Conservation (phyloP, 306 rosid genomes). For the Trichosanthes truncata region DNA sequence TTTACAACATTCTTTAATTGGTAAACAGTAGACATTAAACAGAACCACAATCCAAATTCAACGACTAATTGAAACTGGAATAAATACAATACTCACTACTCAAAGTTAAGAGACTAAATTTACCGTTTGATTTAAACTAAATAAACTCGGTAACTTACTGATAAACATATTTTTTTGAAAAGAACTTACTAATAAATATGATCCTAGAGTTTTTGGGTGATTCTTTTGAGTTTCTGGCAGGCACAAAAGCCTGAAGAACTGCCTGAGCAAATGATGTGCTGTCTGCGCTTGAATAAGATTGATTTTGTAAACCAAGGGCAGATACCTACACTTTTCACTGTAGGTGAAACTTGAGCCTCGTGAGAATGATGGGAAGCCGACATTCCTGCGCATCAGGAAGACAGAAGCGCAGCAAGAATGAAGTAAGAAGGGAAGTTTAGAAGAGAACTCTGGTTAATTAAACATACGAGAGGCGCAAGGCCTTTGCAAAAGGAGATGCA, state of each 20-base stretch:
- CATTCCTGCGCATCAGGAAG: background rate
- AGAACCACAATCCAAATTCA: too few relatives aligned
- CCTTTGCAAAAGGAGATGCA: background rate
- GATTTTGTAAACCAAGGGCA: conserved; percentile 75
- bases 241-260: conserved; percentile 88
- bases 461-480: background rate
- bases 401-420: background rate
- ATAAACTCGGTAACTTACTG: too few relatives aligned
- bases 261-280: conserved; percentile 81
- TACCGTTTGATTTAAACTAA: too few relatives aligned
- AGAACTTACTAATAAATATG: too few relatives aligned
- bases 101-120: background rate
- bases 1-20: too few relatives aligned
- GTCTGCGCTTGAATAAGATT: conserved; percentile 64
- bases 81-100: background rate
- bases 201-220: background rate
- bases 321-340: conserved; percentile 59
- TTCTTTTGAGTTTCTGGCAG: conserved; percentile 23
- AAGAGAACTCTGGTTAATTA: background rate
- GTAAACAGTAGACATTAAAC: too few relatives aligned
- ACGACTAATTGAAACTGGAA: too few relatives aligned
- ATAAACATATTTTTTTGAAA: background rate
- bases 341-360: conserved; percentile 20
- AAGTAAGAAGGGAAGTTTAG: background rate
- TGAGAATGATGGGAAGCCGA: background rate